Evolutionary conservation across 129 eudicot species (phyloP).

Genomic region (Arctium minus): DNA sequence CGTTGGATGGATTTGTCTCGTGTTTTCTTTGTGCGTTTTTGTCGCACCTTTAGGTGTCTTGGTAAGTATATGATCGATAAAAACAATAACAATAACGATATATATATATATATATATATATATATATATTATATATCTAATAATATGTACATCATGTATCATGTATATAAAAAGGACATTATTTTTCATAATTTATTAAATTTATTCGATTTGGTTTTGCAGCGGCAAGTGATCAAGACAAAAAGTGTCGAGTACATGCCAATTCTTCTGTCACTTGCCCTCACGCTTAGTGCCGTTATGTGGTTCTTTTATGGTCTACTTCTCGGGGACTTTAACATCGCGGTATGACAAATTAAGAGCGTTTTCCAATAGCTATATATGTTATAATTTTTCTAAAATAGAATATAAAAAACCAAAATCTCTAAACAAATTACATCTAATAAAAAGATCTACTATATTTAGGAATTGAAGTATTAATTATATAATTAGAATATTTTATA

Average conservation of each 20-base stretch:
- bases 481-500: too few species aligned
- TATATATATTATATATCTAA: not conserved
- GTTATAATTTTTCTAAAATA: not conserved
- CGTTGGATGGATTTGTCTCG: conserved; percentile 93
- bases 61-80: conserved; percentile 40
- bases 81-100: not conserved
- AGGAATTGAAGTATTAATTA: too few species aligned
- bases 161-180: not conserved
- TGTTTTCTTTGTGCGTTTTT: conserved; percentile 72
- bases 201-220: conserved; percentile 8
- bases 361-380: not conserved
- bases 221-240: conserved; percentile 88
- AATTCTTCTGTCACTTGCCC: conserved; percentile 61
- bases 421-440: not conserved
- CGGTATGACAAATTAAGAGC: conserved; percentile 30
- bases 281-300: conserved; percentile 82
- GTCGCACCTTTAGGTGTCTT: conserved; percentile 81
- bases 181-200: not conserved
- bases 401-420: not conserved
- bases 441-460: not conserved
- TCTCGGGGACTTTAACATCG: conserved; percentile 61
- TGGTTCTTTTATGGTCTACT: conserved; percentile 91
- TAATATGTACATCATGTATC: not conserved
- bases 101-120: not conserved
- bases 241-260: conserved; percentile 98